These are phyloP conservation scores for Marchantia paleacea DNA, from an alignment of 225 moss, liverwort and hornwort species.

Conservation along the genomic window DNA sequence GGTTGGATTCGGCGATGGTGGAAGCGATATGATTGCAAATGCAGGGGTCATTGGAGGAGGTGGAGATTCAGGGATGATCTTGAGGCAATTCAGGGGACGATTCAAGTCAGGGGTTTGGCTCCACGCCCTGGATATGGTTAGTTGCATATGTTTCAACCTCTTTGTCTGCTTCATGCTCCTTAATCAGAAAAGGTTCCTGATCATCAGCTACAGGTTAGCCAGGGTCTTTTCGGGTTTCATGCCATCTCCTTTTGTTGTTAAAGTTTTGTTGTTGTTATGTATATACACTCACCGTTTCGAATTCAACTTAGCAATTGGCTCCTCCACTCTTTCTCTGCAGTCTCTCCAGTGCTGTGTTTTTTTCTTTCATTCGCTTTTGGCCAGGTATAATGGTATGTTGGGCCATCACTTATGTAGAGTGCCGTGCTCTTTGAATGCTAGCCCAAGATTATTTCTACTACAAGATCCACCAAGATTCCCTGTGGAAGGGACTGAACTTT, in stretches of 20 bases:
- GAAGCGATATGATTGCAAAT: constrained; percentile 23
- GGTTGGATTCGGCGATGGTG: constrained; percentile 19
- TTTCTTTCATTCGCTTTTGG: neutral
- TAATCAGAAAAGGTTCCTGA: too few relatives aligned
- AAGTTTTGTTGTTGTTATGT: neutral
- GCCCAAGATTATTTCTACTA: constrained; percentile 37
- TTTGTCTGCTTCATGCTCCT: too few relatives aligned
- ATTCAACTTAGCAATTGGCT: too few relatives aligned
- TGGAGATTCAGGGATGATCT: constrained; percentile 24
- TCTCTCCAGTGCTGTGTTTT: neutral
- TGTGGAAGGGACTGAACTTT: neutral
- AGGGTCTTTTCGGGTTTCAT: neutral
- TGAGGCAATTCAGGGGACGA: constrained; percentile 25
- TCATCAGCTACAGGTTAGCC: too few relatives aligned
- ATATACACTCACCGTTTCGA: too few relatives aligned
- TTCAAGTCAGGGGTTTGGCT: constrained; percentile 13
- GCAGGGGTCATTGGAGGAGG: constrained; percentile 20
- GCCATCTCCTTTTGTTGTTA: neutral
- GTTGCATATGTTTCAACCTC: neutral
- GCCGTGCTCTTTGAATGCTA: constrained; percentile 38
- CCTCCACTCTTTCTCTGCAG: too few relatives aligned
- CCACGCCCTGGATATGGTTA: constrained; percentile 38
- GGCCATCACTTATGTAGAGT: constrained; percentile 41
- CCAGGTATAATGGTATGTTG: constrained; percentile 42
- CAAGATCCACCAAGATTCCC: neutral